A percentile compares a stretch with the other conserved stretches of the same genome.
phyloP scores from a whole-genome alignment of 345 rosid species.

The Acer yangbiense region DNA sequence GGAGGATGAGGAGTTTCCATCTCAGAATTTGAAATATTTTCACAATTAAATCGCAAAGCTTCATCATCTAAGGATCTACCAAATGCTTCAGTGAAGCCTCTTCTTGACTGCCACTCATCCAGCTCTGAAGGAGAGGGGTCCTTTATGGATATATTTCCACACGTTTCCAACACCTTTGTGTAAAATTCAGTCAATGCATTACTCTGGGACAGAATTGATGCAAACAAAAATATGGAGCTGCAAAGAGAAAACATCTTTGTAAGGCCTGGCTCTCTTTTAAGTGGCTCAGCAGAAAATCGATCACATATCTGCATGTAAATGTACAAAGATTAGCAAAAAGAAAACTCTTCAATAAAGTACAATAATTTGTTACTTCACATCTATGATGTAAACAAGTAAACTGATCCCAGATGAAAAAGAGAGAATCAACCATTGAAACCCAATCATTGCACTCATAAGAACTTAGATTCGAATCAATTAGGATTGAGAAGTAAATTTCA shows the following conservation, averaged over 20 bases:
- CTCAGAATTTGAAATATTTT: constrained; percentile 27
- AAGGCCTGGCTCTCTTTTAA: constrained; percentile 12
- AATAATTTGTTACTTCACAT: no score
- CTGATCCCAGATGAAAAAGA: no score
- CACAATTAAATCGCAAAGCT: constrained; percentile 28
- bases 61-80: constrained; percentile 29
- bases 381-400: no score
- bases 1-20: constrained; percentile 32
- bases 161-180: constrained; percentile 11
- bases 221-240: constrained; percentile 18
- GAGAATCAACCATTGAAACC: no score
- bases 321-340: background rate
- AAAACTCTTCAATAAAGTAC: no score
- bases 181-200: constrained; percentile 14
- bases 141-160: constrained; percentile 4
- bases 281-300: constrained; percentile 25
- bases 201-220: constrained; percentile 14
- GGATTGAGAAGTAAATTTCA: background rate
- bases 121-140: constrained; percentile 20
- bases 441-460: background rate
- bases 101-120: constrained; percentile 36
- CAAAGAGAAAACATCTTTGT: constrained; percentile 24
- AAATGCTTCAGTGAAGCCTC: constrained; percentile 35
- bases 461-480: background rate
- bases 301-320: constrained; percentile 19